phyloP scores from a whole-genome alignment of 768 basidiomycete species.

The Trametes villosa region DNA sequence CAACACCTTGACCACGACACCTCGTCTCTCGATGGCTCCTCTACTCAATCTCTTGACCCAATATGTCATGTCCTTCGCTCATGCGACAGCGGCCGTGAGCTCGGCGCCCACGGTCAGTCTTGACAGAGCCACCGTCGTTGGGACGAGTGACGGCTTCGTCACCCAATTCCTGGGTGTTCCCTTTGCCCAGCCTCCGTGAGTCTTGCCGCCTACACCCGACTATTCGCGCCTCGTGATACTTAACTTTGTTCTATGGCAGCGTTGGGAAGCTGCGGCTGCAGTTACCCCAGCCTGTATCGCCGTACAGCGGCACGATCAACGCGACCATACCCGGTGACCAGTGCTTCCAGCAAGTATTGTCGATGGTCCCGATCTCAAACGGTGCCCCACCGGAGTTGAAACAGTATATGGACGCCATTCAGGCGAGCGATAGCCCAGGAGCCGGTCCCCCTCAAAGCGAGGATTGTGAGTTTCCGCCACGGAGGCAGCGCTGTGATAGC shows the following conservation, averaged over 20 bases:
- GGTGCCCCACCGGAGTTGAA: slow-evolving; percentile 41
- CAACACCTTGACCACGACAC: too few relatives aligned
- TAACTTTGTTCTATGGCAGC: slow-evolving; percentile 29
- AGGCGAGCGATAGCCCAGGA: not conserved
- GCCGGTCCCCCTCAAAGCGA: slow-evolving; percentile 13
- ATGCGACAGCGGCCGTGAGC: too few relatives aligned
- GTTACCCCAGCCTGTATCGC: slow-evolving; percentile 42
- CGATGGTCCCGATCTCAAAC: slow-evolving; percentile 41
- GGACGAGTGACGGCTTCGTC: slow-evolving; percentile 37
- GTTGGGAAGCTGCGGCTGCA: slow-evolving; percentile 47
- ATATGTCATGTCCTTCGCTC: too few relatives aligned
- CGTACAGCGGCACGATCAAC: slow-evolving; percentile 41
- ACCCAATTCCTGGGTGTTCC: slow-evolving; percentile 57
- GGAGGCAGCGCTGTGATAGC: not conserved
- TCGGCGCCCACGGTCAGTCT: too few relatives aligned
- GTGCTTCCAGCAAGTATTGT: slow-evolving; percentile 49
- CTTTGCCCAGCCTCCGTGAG: slow-evolving; percentile 59
- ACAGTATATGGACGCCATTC: slow-evolving; percentile 14
- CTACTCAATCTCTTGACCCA: too few relatives aligned
- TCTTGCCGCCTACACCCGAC: not conserved
- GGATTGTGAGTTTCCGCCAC: slow-evolving; percentile 4
- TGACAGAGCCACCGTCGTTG: slow-evolving; percentile 51
- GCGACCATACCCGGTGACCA: slow-evolving; percentile 48
- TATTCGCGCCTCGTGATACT: slow-evolving; percentile 37
- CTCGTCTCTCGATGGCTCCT: too few relatives aligned